Evolutionary conservation across 2,329 filamentous ascomycete genomes (phyloP), one percentile per base, ranked within the genome.

Genomic region (Aspergillus unguis): DNA sequence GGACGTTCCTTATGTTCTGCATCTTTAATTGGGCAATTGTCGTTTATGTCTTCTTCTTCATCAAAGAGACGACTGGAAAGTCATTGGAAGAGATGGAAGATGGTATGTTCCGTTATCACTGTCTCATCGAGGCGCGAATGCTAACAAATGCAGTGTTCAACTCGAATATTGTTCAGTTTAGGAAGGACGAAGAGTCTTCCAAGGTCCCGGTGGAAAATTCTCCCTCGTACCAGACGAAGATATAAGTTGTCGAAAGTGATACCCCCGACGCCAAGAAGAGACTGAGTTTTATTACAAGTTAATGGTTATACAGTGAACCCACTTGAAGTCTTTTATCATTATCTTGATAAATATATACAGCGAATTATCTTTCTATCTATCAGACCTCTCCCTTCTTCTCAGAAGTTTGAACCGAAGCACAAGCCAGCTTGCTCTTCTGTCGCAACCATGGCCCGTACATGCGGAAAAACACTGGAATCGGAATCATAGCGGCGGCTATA

Each of bases 1-100:
- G 65, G 10, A 72, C 70, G 0, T 75, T 73, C 56, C 48, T 75
- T 29, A 71, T 75, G 62, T 75, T 75, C 52, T 71, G 65, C 7
- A 55, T 64, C 8, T 68, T 74, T 28, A 69, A 71, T 45, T 53
- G 69, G 5, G 60, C 67, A 27, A 69, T 68, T 50, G 66, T 63
- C 1, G 31, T 67, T 1, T 66, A 69, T 31, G 66, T 69, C 2
- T 66, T 64, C 37, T 54, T 73, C 7, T 72, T 68, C 49, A 63
- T 76, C 5, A 74, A 74, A 3, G 75, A 76, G 54, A 71, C 68
- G 1, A 69, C 67, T 23, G 70, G 69, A 0, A 66, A 65, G 45
- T 69, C 64, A 36, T 55, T 75, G 48, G 73, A 75, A 58, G 71
- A 52, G 50, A 52, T 52, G 50, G 50, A 52, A 40, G 50, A 52